Evolutionary conservation across 2,329 filamentous ascomycete genomes (phyloP), one percentile per base, ranked within the genome.

Genomic region (Xylaria sp.): DNA sequence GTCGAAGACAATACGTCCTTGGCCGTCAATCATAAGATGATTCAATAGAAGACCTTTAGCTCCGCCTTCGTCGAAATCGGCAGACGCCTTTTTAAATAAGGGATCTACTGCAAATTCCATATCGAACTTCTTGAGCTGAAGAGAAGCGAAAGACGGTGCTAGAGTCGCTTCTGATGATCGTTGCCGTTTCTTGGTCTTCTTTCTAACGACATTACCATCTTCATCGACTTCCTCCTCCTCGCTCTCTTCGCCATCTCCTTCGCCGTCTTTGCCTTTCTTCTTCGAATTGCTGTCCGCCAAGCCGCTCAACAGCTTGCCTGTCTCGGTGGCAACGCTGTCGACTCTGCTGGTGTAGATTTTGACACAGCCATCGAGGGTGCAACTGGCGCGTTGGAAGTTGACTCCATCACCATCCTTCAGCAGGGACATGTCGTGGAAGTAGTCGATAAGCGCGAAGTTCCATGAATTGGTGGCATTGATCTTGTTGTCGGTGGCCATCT

Each of bases 391-490:
- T 79, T 99, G 96, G 76, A 99, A 99, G 80, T 99, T 99, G 81
- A 99, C 94, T 16, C 94, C 92, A 72, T 99, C 94, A 35, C 96
- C 96, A 78, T 99, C 96, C 79, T 97, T 97, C 57, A 99, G 85
- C 51, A 99, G 84, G 1, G 94, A 97, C 96, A 99, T 98, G 78
- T 99, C 96, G 81, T 99, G 95, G 77, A 99, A 99, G 82, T 99
- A 99, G 81, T 99, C 96, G 78, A 99, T 99, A 21, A 99, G 88
- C n/a, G 96, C 96, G 82, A 99, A 98, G 81, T 98, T 98, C 96
- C 96, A 99, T 35, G 94, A 98, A 81, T 99, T 99, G 68, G 92
- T 90, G 58, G 96, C 95, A 79, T 98, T 99, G 85, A 99, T 99
- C 82, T 96, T 96, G 83, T 99, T 99, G 84, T 99, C 96, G 18